phyloP scores from a whole-genome alignment of 2,329 filamentous ascomycete genomes.

The Diaporthe sp. region DNA sequence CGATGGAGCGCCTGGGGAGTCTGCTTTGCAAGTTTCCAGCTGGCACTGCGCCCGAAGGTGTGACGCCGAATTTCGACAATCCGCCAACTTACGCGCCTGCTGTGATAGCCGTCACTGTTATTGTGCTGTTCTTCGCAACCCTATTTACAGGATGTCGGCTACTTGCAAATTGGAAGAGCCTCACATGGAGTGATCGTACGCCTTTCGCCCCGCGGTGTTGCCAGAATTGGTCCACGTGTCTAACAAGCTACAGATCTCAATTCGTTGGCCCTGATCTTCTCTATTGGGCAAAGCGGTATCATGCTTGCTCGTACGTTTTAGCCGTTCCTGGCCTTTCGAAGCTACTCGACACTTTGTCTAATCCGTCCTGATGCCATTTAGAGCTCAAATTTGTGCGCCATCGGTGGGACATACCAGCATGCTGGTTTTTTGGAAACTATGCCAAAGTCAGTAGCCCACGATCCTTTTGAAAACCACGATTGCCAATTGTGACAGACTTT shows the following conservation, averaged over 20 bases:
- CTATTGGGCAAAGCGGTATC: not conserved
- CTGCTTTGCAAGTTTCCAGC: conserved; percentile 8
- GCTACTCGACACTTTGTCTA: no score
- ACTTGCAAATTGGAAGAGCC: conserved; percentile 22
- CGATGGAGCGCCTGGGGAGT: not conserved
- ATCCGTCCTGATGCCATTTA: no score
- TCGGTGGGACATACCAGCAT: conserved; percentile 39
- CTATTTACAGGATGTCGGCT: conserved; percentile 7
- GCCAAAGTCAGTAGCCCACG: conserved; percentile 28
- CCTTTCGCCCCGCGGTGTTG: no score
- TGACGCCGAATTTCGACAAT: conserved; percentile 15
- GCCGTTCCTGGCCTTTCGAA: no score
- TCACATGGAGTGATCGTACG: conserved; percentile 23
- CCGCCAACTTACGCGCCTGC: conserved; percentile 17
- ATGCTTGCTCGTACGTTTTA: conserved; percentile 13
- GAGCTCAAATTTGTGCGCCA: conserved; percentile 39
- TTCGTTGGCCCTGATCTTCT: conserved; percentile 4
- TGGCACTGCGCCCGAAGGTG: conserved; percentile 2
- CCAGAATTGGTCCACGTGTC: no score
- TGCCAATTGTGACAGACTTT: not conserved
- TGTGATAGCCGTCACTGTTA: conserved; percentile 1
- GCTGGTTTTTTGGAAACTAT: conserved; percentile 39
- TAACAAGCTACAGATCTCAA: not conserved
- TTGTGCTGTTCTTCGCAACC: conserved; percentile 5
- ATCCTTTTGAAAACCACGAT: no score